A percentile compares a stretch with the other conserved stretches of the same genome.
These are phyloP conservation scores for Pyrenula massariospora DNA, from an alignment of 495 filamentous ascomycete species.

Conservation along the genomic window DNA sequence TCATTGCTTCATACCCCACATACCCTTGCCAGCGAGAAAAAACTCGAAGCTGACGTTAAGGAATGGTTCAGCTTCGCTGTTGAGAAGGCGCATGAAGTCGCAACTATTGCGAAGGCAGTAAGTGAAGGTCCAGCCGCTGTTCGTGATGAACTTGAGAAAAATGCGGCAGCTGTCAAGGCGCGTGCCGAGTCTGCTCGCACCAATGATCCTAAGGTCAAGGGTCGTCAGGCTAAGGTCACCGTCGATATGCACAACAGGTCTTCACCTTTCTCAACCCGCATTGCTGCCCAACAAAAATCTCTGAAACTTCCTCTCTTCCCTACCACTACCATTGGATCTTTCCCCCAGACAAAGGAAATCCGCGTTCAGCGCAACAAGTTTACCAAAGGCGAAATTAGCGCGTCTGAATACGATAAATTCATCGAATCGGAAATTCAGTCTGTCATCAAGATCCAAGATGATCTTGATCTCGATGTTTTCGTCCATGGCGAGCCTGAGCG, in stretches of 20 bases:
- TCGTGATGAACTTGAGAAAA: slow-evolving; percentile 77
- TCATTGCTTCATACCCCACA: slow-evolving; percentile 96
- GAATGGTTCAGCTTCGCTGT: slow-evolving; percentile 98
- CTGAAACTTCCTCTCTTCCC: slow-evolving; percentile 94
- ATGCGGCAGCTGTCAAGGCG: slow-evolving; percentile 78
- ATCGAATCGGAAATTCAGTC: slow-evolving; percentile 95
- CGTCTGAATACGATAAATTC: slow-evolving; percentile 89
- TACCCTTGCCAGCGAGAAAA: slow-evolving; percentile 96
- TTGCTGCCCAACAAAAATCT: slow-evolving; percentile 71
- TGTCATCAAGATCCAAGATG: slow-evolving; percentile 91
- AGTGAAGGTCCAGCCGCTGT: slow-evolving; percentile 81
- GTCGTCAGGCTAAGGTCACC: slow-evolving; percentile 79
- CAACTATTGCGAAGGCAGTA: slow-evolving; percentile 91
- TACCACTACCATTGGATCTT: slow-evolving; percentile 97
- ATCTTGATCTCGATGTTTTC: slow-evolving; percentile 89
- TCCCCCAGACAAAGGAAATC: slow-evolving; percentile 98
- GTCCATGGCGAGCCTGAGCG: slow-evolving; percentile 98
- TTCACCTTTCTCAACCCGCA: slow-evolving; percentile 71
- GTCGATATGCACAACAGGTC: slow-evolving; percentile 80
- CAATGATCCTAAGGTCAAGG: slow-evolving; percentile 93
- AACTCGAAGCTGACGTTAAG: slow-evolving; percentile 76
- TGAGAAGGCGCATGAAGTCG: slow-evolving; percentile 87
- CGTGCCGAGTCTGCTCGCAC: slow-evolving; percentile 86
- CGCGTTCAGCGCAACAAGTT: slow-evolving; percentile 91
- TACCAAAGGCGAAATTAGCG: slow-evolving; percentile 92